Base-by-base conservation (phyloP, 2,329 filamentous ascomycete species). In the Cladosporium sp. region DNA sequence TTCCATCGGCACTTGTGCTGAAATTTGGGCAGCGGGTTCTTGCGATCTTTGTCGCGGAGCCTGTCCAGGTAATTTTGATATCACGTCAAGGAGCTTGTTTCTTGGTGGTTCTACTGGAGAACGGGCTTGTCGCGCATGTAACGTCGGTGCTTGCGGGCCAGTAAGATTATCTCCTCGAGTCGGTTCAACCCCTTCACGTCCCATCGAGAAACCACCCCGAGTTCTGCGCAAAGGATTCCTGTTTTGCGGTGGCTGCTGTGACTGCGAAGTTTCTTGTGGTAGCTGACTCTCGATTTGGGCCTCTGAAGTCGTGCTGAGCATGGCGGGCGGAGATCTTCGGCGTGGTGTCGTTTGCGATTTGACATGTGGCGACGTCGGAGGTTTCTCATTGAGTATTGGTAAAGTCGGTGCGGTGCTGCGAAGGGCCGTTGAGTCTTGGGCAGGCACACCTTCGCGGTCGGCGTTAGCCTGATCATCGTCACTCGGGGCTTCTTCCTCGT, bases 161-260 rank as follows among this genome's bases (percentile, higher is more conserved):
- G 40, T 47, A 9, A 55, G 52, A 15, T 55, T 55, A 20, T 47
- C 40, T 6, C 52, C 52, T 17, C 40, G 28, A 8, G 52, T 45
- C 5, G 28, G 25, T 22, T 55, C 52, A 28, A 55, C 24, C 8
- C 52, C 52, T n/a, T 54, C 51, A 5, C 51, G 51, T 35, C 51
- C 37, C 20, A 54, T 45, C 3, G 51, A 54, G 22, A 24, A 36
- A 24, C 52, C 50, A 17, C 50, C 52, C 3, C 52, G 28, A 28
- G 8, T 47, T 15, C 52, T 45, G 15, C 40, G 39, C 9, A 55
- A 15, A 2, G 52, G 52, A 15, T 45, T 47, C 15, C 52, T 45
- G 5, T 32, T 28, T 28, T n/a, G 22, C 10, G 19, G n/a, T 28
- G 32, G n/a, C 4, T 7, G 13, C 19, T 47, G 39, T 24, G 40